phyloP scores from a whole-genome alignment of 306 rosid species.

The Prinsepia uniflora region DNA sequence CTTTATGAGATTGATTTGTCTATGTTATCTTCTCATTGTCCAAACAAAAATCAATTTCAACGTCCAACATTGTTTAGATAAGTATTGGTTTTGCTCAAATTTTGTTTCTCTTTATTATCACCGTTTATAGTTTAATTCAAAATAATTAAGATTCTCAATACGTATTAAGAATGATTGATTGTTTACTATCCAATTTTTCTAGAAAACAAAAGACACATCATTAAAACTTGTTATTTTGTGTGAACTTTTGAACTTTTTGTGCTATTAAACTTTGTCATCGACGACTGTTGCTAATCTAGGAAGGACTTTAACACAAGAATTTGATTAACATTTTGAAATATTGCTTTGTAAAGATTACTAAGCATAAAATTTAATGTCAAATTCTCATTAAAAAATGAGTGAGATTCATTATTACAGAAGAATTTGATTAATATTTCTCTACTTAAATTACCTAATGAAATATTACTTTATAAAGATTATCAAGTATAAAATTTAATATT shows the following conservation, averaged over 20 bases:
- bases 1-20: not conserved
- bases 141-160: not conserved
- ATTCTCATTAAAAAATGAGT: no score
- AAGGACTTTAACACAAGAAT: no score
- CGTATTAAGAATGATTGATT: not conserved
- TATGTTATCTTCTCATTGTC: not conserved
- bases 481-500: no score
- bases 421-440: no score
- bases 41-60: no score
- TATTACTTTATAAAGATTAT: not conserved
- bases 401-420: no score
- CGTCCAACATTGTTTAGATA: not conserved
- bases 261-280: no score
- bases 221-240: not conserved
- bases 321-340: not conserved
- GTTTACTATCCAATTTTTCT: not conserved
- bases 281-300: no score
- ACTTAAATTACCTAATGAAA: not conserved
- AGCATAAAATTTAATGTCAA: no score
- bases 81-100: no score
- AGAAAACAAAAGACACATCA: not conserved
- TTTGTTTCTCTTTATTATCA: no score
- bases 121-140: not conserved
- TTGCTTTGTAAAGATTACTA: not conserved
- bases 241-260: no score